phyloP scores from a whole-genome alignment of 148 eudicot genomes.

The Rhododendron williamsianum region DNA sequence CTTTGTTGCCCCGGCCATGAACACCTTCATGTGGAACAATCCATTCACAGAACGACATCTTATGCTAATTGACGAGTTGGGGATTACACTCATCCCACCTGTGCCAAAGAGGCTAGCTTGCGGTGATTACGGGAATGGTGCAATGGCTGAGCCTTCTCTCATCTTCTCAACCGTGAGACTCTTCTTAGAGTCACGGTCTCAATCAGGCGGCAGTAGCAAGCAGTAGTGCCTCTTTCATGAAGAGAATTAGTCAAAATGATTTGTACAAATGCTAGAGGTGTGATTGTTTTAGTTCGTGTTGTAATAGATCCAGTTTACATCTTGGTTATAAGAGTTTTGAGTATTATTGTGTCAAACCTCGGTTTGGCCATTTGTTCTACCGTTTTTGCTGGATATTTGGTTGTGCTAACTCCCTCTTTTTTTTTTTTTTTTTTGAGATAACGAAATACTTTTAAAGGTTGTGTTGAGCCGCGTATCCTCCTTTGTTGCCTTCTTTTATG shows the following conservation, averaged over 20 bases:
- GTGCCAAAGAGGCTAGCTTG: conserved; percentile 88
- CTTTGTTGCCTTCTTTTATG: background rate
- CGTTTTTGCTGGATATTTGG: background rate
- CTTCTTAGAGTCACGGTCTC: conserved; percentile 46
- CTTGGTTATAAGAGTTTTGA: background rate
- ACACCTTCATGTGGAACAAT: conserved; percentile 92
- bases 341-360: background rate
- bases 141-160: conserved; percentile 93
- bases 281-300: background rate
- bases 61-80: conserved; percentile 68
- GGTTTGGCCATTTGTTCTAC: background rate
- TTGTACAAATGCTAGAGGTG: conserved; percentile 4
- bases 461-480: background rate
- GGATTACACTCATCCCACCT: conserved; percentile 74
- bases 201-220: background rate
- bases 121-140: conserved; percentile 92
- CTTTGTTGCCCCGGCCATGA: conserved; percentile 94
- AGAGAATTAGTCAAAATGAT: background rate
- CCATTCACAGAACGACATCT: conserved; percentile 92
- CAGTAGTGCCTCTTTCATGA: background rate
- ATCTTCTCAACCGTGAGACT: conserved; percentile 76
- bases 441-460: background rate
- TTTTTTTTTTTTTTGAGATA: background rate
- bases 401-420: background rate
- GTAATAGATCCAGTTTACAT: background rate